Percentiles rank a stretch among this genome's conserved stretches.
phyloP scores from a whole-genome alignment of 1,139 yeast genomes.

The Taiozyma onychis region DNA sequence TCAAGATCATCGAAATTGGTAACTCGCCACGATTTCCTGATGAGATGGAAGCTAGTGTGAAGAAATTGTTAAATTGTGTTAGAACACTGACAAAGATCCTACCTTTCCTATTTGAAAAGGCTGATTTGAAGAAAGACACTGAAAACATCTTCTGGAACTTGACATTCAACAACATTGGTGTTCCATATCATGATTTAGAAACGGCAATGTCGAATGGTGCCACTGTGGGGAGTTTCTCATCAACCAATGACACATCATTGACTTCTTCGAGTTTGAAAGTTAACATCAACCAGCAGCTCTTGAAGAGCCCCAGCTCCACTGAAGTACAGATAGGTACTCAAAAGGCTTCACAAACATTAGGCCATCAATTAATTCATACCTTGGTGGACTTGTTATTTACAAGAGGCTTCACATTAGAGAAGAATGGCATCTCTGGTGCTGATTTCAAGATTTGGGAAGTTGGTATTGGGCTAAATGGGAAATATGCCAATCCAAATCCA shows the following conservation, averaged over 20 bases:
- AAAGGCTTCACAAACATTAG: constrained; percentile 34
- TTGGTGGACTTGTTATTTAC: constrained; percentile 52
- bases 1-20: constrained; percentile 29
- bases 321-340: constrained; percentile 21
- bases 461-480: constrained; percentile 54
- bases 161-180: constrained; percentile 15
- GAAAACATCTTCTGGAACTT: constrained; percentile 41
- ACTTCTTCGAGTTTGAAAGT: constrained; percentile 23
- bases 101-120: constrained; percentile 62
- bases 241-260: constrained; percentile 20
- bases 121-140: constrained; percentile 31
- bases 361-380: constrained; percentile 41
- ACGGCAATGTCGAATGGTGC: constrained; percentile 14
- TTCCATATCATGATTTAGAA: neutral
- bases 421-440: constrained; percentile 22
- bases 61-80: constrained; percentile 49
- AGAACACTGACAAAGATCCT: constrained; percentile 60
- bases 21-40: constrained; percentile 25
- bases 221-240: constrained; percentile 33
- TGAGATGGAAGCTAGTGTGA: constrained; percentile 11
- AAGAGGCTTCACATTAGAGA: constrained; percentile 50
- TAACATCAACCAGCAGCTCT: constrained; percentile 21
- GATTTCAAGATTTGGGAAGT: constrained; percentile 61
- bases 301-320: constrained; percentile 19
- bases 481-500: constrained; percentile 40